Percentiles rank a stretch among this genome's conserved stretches.
Conservation (phyloP, 2,329 filamentous ascomycete species). For the Botrytis porri region DNA sequence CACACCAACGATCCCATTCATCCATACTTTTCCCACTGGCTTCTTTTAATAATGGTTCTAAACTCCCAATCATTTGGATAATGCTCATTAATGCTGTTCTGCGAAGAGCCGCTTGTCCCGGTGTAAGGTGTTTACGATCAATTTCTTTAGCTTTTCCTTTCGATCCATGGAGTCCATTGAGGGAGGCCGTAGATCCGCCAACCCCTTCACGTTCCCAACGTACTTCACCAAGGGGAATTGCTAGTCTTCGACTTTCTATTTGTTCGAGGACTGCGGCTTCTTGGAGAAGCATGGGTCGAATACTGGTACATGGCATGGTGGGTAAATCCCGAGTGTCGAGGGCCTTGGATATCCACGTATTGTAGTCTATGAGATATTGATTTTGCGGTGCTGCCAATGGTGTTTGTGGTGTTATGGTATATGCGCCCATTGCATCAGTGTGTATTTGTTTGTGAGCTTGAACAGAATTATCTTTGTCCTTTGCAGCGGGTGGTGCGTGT, state of each 20-base stretch:
- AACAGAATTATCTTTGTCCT: conserved; percentile 38
- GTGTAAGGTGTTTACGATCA: conserved; percentile 36
- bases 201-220: conserved; percentile 81
- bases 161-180: conserved; percentile 50
- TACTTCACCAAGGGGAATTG: conserved; percentile 81
- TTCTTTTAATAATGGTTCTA: conserved; percentile 80
- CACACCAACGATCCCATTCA: conserved; percentile 89
- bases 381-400: conserved; percentile 80
- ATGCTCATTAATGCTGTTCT: conserved; percentile 78
- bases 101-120: conserved; percentile 70
- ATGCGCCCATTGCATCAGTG: conserved; percentile 71
- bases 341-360: conserved; percentile 74
- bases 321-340: conserved; percentile 69
- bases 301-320: conserved; percentile 72
- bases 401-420: conserved; percentile 77
- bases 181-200: conserved; percentile 58
- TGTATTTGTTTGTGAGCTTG: conserved; percentile 61
- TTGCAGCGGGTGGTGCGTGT: conserved; percentile 56
- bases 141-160: conserved; percentile 36
- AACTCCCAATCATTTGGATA: conserved; percentile 77
- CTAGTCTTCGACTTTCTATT: conserved; percentile 71
- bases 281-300: conserved; percentile 75
- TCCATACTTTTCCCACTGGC: conserved; percentile 83
- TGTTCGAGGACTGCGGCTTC: conserved; percentile 71
- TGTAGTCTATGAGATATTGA: conserved; percentile 77